Evolutionary conservation across 2,329 filamentous ascomycete genomes (phyloP), one percentile per base, ranked within the genome.

Genomic region (Phaeosphaeria sp.): DNA sequence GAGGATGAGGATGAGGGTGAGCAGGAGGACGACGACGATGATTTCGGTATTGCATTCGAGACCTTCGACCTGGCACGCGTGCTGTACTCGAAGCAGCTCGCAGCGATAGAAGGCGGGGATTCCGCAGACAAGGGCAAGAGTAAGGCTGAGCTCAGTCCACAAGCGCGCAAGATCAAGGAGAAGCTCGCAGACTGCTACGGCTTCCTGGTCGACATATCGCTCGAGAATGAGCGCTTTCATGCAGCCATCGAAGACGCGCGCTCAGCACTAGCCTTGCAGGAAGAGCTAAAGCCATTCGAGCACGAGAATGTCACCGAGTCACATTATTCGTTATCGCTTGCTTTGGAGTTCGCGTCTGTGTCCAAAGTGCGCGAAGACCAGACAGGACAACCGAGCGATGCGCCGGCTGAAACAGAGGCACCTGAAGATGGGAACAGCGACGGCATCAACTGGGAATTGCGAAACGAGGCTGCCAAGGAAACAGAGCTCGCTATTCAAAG

Each of bases 251-350:
- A 87, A 47, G 95, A 99, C 77, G 88, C 92, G 52, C 88, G 88
- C 67, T 87, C 89, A 15, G 89, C 93, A 1, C 85, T 98, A 49
- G 85, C 86, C 42, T 86, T 96, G 70, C 96, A 96, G 78, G 80
- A 91, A 67, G 85, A 90, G 50, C 84, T 98, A 2, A 93, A 92
- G 73, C 85, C 91, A 0, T 84, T 89, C 50, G 92, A 96, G 61
- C 92, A 91, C 15, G 90, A 93, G 67, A 85, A 96, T 51, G 85
- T 98, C 55, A 94, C 95, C 43, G 95, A 99, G 81, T 94, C 92
- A 17, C 93, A 99, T 80, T 99, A 91, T 82, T 98, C 97, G 79
- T 88, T 99, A 23, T 97, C 94, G 0, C 86, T 99, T 17, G 95
- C 95, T 0, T 85, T 99, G 25, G 95, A 99, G 74, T 98, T 98